A percentile compares a stretch with the other conserved stretches of the same genome.
phyloP scores from a whole-genome alignment of 768 basidiomycete species.

The Russula sp. region DNA sequence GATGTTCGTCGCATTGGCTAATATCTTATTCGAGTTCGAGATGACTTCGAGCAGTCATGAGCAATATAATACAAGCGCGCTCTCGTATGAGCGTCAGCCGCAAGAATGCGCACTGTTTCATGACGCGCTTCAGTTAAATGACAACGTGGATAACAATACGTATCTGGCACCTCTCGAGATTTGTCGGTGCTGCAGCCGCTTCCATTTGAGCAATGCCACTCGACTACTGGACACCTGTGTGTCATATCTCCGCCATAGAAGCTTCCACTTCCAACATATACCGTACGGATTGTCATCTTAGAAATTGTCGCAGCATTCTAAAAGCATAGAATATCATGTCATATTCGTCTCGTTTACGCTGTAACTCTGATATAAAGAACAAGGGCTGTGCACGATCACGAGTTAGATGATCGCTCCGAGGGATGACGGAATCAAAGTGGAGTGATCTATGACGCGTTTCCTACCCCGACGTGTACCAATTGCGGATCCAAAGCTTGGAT shows the following conservation, averaged over 20 bases:
- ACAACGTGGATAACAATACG: slow-evolving; percentile 6
- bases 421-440: slow-evolving; percentile 19
- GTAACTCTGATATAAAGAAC: background rate
- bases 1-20: background rate
- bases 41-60: background rate
- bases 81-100: slow-evolving; percentile 13
- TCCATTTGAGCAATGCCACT: slow-evolving; percentile 23
- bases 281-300: slow-evolving; percentile 1
- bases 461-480: background rate
- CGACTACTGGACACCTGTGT: slow-evolving; percentile 2
- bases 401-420: slow-evolving; percentile 11
- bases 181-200: slow-evolving; percentile 25
- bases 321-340: slow-evolving; percentile 8
- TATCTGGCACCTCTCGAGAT: slow-evolving; percentile 28
- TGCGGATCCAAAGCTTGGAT: slow-evolving; percentile 19
- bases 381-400: background rate
- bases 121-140: slow-evolving; percentile 15
- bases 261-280: slow-evolving; percentile 14
- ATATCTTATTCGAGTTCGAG: slow-evolving; percentile 10
- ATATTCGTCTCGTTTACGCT: background rate
- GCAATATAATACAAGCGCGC: background rate
- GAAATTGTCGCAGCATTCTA: slow-evolving; percentile 4
- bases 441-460: slow-evolving; percentile 10
- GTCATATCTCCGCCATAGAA: background rate
- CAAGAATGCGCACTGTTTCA: slow-evolving; percentile 25